phyloP scores from a whole-genome alignment of 2,329 filamentous ascomycete genomes.

The Bipolaris cookei region DNA sequence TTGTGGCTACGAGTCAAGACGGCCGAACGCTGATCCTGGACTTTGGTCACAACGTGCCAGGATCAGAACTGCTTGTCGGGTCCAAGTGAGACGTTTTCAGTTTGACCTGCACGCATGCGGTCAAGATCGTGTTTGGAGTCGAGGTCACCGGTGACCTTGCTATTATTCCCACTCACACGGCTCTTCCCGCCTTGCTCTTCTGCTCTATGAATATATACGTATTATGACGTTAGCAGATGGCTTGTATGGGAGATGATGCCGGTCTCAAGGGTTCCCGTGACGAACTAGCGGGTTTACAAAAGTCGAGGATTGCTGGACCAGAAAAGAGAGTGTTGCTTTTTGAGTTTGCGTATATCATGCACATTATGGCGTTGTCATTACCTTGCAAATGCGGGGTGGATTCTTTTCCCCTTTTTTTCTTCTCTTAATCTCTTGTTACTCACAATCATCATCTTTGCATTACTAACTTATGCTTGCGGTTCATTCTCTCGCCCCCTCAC shows the following conservation, averaged over 20 bases:
- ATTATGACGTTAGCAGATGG: background rate
- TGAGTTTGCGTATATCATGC: constrained; percentile 14
- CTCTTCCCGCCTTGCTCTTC: constrained; percentile 1
- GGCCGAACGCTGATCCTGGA: constrained; percentile 92
- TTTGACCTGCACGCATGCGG: background rate
- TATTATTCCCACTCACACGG: background rate
- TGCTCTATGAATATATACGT: background rate
- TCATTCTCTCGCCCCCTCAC: background rate
- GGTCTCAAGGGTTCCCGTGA: background rate
- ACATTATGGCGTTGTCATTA: constrained; percentile 1
- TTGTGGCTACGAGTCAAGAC: constrained; percentile 94
- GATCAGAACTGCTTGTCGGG: constrained; percentile 56
- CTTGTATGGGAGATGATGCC: background rate
- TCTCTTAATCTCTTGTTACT: background rate
- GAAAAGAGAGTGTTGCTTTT: background rate
- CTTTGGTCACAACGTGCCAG: constrained; percentile 71
- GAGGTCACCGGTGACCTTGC: background rate
- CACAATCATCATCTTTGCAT: background rate
- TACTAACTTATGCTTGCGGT: background rate
- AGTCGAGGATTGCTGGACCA: background rate
- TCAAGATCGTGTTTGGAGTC: constrained; percentile 4
- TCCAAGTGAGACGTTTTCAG: constrained; percentile 10
- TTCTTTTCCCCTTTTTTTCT: background rate
- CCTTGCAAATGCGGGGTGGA: background rate
- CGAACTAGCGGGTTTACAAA: background rate